Base-by-base conservation (phyloP, 2,329 filamentous ascomycete genomes). In the Aspergillus sp. region DNA sequence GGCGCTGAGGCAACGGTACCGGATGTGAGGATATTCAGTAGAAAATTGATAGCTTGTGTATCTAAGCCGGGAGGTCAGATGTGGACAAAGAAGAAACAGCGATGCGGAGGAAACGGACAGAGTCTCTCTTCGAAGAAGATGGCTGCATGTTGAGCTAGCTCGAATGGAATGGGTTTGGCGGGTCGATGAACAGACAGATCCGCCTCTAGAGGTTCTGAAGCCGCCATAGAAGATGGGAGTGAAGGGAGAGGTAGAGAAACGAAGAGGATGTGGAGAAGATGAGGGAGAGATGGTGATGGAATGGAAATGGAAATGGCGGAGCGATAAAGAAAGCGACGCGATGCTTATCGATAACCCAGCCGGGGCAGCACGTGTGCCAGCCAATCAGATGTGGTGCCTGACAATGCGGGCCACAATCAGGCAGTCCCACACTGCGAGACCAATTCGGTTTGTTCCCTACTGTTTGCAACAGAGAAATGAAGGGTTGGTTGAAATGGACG, bases 41-140 rank as follows among this genome's bases (percentile, higher is more conserved):
- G 81, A 2, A 94, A 83, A 48, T 82, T 82, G 32, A 91, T 82
- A 10, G 87, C 87, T 67, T 84, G 80, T 10, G 71, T 73, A 65
- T 85, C 85, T 87, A 62, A 56, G n/a, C 36, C 44, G 11, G 48
- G 32, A 25, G 25, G 52, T 64, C 30, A 60, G 61, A 42, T 47
- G 32, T 48, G 51, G 21, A 56, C 36, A 50, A 47, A 54, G 39
- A 13, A 47, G 25, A n/a, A 41, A 23, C 54, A 39, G 41, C 15
- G 41, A 59, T 36, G 39, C 53, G 56, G 57, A 61, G 63, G 23
- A 58, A 15, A 73, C 81, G 58, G 78, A 88, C 87, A 89, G 27
- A 92, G 83, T 59, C 86, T 82, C 75, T 94, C 90, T 74, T 94
- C 90, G 0, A 94, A 80, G 71, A 89, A 90, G 48, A 91, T 89